Percentiles rank a stretch among this genome's conserved stretches.
Conservation (phyloP, 495 filamentous ascomycete species). For the Copromyces sp. region DNA sequence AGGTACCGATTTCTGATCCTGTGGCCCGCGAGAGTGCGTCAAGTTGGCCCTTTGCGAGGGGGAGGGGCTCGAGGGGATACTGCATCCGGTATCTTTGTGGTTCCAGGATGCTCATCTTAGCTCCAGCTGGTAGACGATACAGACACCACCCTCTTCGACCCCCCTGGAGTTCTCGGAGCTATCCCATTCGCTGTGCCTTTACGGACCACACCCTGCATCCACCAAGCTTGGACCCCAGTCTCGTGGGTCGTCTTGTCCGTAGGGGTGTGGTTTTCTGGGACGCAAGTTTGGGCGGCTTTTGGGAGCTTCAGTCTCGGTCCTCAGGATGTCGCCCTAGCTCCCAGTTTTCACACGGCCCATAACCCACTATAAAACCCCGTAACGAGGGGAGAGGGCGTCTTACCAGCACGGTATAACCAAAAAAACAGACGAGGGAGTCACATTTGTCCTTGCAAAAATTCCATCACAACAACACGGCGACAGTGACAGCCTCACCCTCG, state of each 20-base stretch:
- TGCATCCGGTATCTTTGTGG: slow-evolving; percentile 10
- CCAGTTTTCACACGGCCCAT: slow-evolving; percentile 18
- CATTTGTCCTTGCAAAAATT: slow-evolving; percentile 7
- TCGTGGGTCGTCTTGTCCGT: not conserved
- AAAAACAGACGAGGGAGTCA: slow-evolving; percentile 12
- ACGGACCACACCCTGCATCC: not conserved
- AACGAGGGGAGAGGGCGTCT: slow-evolving; percentile 15
- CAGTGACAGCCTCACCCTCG: not conserved
- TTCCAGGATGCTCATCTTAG: slow-evolving; percentile 17
- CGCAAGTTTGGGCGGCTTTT: not conserved
- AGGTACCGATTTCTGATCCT: not conserved
- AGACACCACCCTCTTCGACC: not conserved
- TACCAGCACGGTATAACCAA: slow-evolving; percentile 14
- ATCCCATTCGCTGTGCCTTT: not conserved
- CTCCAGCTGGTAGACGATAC: slow-evolving; percentile 3
- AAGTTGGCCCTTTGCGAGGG: slow-evolving; percentile 2
- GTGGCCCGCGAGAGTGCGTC: not conserved
- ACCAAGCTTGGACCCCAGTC: not conserved
- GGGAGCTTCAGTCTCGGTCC: not conserved
- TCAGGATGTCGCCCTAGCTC: not conserved
- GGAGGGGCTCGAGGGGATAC: slow-evolving; percentile 4
- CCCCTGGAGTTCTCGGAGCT: not conserved
- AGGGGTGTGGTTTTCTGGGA: not conserved
- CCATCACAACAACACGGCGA: slow-evolving; percentile 5
- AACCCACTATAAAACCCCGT: slow-evolving; percentile 16